These are phyloP conservation scores for Phoma sp. DNA, from an alignment of 2,329 filamentous ascomycete species.

Conservation along the genomic window DNA sequence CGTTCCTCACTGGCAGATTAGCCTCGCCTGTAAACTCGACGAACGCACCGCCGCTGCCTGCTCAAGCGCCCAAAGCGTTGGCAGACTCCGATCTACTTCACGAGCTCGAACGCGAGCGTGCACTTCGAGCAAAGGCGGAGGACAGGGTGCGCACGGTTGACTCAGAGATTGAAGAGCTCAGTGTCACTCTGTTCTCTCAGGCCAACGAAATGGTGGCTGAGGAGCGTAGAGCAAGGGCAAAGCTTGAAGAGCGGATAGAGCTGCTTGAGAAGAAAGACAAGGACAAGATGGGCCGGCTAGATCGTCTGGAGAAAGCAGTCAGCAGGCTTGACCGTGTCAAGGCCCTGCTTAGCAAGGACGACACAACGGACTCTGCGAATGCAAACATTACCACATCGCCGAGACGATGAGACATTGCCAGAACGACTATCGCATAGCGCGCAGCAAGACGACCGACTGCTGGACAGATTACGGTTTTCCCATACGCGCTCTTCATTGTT, in stretches of 20 bases:
- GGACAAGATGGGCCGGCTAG: conserved; percentile 73
- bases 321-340: conserved; percentile 74
- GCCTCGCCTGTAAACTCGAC: conserved; percentile 40
- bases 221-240: conserved; percentile 74
- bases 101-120: conserved; percentile 71
- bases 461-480: background rate
- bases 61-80: conserved; percentile 16
- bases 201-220: conserved; percentile 87
- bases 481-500: background rate
- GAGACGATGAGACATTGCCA: background rate
- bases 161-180: conserved; percentile 80
- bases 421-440: background rate
- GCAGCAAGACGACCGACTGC: background rate
- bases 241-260: conserved; percentile 73
- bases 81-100: conserved; percentile 61
- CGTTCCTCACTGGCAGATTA: conserved; percentile 52
- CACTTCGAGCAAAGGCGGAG: conserved; percentile 73
- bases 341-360: conserved; percentile 58
- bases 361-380: background rate
- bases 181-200: conserved; percentile 77
- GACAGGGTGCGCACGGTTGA: conserved; percentile 70
- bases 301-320: conserved; percentile 74
- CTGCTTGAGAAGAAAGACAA: conserved; percentile 73
- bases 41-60: conserved; percentile 19
- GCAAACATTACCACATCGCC: conserved; percentile 5